Base-by-base conservation (phyloP, 495 filamentous ascomycete species). In the Hypoxylon crocopeplum region DNA sequence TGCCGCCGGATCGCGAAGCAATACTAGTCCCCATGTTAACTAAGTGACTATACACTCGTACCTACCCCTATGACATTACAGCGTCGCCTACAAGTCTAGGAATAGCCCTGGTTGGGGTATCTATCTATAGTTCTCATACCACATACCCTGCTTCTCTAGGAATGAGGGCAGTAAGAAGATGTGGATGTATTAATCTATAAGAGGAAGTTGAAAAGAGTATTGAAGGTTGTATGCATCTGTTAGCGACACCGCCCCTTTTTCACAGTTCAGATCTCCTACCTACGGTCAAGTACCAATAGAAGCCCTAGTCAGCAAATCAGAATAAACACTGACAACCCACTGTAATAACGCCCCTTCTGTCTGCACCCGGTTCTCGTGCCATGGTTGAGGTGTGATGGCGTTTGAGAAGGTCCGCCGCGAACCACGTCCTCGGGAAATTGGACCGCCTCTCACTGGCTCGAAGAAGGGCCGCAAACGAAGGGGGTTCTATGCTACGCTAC, bases 381-480 rank as follows among this genome's bases (percentile, higher is more conserved):
- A 45, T 48, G 42, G 41, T 36, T 17, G 34, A 13, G 27, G 24
- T 54, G 60, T 45, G 48, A 53, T 34, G 48, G 38, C 22, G 39
- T 45, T 41, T 32, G 38, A 52, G 47, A 37, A 63, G 32, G 48
- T 16, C 37, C 22, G 50, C 49, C 50, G 21, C 37, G 61, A 64
- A 56, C 55, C 61, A 37, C 61, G 55, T 48, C 45, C 45, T 38
- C 51, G 61, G 61, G 56, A 64, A 59, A 64, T 64, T 64, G 50
- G 45, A 59, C 15, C 10, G 19, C 8, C 33, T 59, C 55, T 48
- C 24, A 52, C 55, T 42, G 50, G 61, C 27, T 22, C 36, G 48
- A 22, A 38, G 10, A 45, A 54, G 53, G 10, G 44, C 51, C 41
- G 41, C 48, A 54, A 63, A 58, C 47, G 53, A 47, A 37, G n/a